Evolutionary conservation across 192 early-diverging fungal species (phyloP), one percentile per base, ranked within the genome.

Genomic region (Gonapodya sp.): DNA sequence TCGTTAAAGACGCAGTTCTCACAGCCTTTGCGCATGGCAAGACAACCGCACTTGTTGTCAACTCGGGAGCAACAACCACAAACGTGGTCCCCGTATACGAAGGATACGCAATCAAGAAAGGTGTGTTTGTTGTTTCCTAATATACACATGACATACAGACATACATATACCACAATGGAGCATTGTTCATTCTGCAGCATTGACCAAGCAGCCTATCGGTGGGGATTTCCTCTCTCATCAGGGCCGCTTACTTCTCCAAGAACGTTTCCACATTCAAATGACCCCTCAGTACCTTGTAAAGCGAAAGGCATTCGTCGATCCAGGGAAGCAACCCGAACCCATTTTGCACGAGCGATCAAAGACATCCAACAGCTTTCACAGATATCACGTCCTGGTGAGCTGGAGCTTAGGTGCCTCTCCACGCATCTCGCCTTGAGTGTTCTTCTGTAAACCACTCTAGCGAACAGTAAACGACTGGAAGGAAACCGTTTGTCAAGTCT

Each of bases 61-160:
- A 98, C 83, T 96, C 94, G 35, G 98, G 98, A 18, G 95, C 93
- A 82, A 87, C 92, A 36, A 91, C 87, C 75, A 95, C 95, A 0
- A 97, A 94, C 81, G 96, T 92, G 1, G 93, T 95, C 0, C 96
- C 98, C n/a, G 98, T 99, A 18, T 94, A 93, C 82, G 98, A 99
- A 83, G 98, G 98, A 35, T 98, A 93, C 83, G 95, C 96, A 24
- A 84, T 99, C 46, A 96, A 95, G 82, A 97, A 98, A 86, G 94
- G 92, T 84, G 75, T 80, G 73, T 73, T 74, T 30, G 16, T 16
- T 35, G 18, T 31, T 24, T 73, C 36, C n/a, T n/a, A 78, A 84
- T 31, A 33, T 83, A 16, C 35, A 83, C 18, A 35, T 18, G 16
- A 0, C 34, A 14, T 18, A 32, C 82, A 32, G 31, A 33, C 46